These are phyloP conservation scores for Mortierella sp. DNA, from an alignment of 371 early-diverging fungal genomes.

Conservation along the genomic window DNA sequence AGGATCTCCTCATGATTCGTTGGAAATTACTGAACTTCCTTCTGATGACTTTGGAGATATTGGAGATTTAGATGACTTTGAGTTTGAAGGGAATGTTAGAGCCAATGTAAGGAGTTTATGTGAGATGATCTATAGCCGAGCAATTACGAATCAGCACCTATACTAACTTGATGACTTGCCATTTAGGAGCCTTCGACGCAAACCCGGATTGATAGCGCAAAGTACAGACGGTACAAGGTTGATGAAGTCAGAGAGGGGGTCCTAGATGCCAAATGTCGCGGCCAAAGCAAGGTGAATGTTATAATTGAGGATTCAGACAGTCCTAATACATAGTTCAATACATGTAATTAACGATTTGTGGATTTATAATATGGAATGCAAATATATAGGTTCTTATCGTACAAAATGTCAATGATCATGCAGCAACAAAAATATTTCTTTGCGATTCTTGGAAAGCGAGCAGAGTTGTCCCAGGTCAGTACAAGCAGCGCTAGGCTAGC, in stretches of 20 bases:
- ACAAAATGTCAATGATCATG: background rate
- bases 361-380: background rate
- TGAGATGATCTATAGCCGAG: background rate
- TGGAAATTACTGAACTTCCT: background rate
- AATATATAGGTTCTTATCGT: constrained; percentile 17
- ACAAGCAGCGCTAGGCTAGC: background rate
- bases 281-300: constrained; percentile 25
- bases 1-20: background rate
- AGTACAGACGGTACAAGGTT: constrained; percentile 26
- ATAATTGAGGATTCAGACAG: background rate
- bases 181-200: background rate
- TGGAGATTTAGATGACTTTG: constrained; percentile 39
- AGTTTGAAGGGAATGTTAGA: constrained; percentile 10
- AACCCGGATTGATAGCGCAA: constrained; percentile 8
- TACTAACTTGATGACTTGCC: background rate
- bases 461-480: constrained; percentile 12
- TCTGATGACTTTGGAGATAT: constrained; percentile 23
- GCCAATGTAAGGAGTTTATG: constrained; percentile 8
- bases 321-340: background rate
- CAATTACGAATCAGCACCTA: background rate
- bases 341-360: background rate
- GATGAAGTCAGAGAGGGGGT: constrained; percentile 11
- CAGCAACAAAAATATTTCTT: constrained; percentile 16
- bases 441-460: constrained; percentile 25
- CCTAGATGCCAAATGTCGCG: constrained; percentile 12